Evolutionary conservation across 345 rosid genomes (phyloP), one percentile per base, ranked within the genome.

Genomic region (Diplotaxis tenuifolia): DNA sequence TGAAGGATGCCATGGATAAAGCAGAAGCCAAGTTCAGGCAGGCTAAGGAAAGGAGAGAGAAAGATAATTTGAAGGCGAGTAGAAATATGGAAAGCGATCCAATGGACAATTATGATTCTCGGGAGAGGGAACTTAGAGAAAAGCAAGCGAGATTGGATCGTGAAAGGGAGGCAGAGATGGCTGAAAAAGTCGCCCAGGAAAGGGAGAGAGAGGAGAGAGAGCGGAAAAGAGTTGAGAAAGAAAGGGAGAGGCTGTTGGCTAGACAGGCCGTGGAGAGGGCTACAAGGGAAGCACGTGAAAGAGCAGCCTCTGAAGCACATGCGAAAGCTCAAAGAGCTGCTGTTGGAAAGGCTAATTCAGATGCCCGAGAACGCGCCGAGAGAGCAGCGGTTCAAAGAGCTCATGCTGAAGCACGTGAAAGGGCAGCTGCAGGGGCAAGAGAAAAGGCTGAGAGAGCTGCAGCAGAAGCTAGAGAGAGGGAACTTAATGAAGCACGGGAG

Each of bases 261-360:
- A 88, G 96, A 76, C 96, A 95, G 76, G 99, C 88, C 6, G 97
- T 95, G 28, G 97, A 92, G 83, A 88, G 99, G 81, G 99, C 98
- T 73, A 92, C 96, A 27, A 90, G 98, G 84, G 99, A 85, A 80
- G 96, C 96, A 80, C 87, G 96, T 14, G 98, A 91, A 82, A 87
- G 98, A 85, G 98, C 96, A 59, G 96, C 93, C 49, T 40, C 77
- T 62, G 99, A 88, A 22, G 99, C 97, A 78, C 94, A 82, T 61
- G 73, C 74, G 7, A 95, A 78, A 85, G 91, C 89, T 69, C 96
- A 95, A 79, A 87, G 93, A 82, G 92, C 96, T 75, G 93, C 96
- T 81, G 93, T 83, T 63, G 96, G 53, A 36, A 94, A 88, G 80
- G 96, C 89, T 63, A 71, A 89, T 18, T 73, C 91, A 12, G 96